Evolutionary conservation across 2,329 filamentous ascomycete genomes (phyloP).

Genomic region (Myotisia sp.): DNA sequence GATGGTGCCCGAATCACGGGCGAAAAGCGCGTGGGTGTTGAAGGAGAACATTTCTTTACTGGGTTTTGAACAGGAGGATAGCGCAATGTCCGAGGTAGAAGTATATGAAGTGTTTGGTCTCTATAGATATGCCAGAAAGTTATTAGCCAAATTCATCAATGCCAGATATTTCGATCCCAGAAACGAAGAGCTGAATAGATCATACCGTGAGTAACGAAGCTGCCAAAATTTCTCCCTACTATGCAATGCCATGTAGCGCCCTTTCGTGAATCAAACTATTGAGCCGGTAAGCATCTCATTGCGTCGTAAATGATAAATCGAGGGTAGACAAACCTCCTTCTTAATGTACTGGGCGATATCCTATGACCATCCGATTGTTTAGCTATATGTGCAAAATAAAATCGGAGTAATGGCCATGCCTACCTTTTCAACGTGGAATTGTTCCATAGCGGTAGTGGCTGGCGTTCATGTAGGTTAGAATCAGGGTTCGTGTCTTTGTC

Average conservation of each 20-base stretch:
- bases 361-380: slow-evolving; percentile 31
- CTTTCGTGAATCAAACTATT: slow-evolving; percentile 87
- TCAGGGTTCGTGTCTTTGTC: too few relatives aligned
- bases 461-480: slow-evolving; percentile 18
- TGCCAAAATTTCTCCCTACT: slow-evolving; percentile 95
- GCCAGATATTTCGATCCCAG: background rate
- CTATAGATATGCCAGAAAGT: slow-evolving; percentile 35
- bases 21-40: too few relatives aligned
- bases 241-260: slow-evolving; percentile 99
- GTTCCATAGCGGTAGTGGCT: slow-evolving; percentile 60
- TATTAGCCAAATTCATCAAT: background rate
- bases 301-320: slow-evolving; percentile 7
- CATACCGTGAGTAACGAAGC: slow-evolving; percentile 93
- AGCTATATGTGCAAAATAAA: background rate
- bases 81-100: slow-evolving; percentile 98
- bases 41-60: too few relatives aligned
- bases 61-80: slow-evolving; percentile 97
- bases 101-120: slow-evolving; percentile 99
- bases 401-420: slow-evolving; percentile 3
- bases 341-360: slow-evolving; percentile 95
- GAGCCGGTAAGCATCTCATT: slow-evolving; percentile 14
- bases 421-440: slow-evolving; percentile 60
- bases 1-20: too few relatives aligned
- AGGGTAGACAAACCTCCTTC: slow-evolving; percentile 52
- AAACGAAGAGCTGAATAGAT: background rate